Evolutionary conservation across 495 filamentous ascomycete genomes (phyloP).

Genomic region (Letharia lupina): DNA sequence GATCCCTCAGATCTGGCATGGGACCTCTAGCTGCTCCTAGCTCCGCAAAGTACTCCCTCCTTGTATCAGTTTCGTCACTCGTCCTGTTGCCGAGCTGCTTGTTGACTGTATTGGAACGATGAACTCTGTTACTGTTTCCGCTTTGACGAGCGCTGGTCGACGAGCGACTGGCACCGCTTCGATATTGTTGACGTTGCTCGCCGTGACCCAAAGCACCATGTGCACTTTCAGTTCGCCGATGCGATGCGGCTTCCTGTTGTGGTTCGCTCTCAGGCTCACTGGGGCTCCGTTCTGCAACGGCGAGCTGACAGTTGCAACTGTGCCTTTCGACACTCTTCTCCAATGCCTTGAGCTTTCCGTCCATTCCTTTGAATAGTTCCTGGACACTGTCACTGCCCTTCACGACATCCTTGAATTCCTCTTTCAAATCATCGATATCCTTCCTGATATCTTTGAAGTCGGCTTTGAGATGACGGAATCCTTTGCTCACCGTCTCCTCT

Average conservation of each 20-base stretch:
- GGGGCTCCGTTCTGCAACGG: slow-evolving; percentile 1
- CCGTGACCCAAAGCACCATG: slow-evolving; percentile 11
- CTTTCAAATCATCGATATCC: slow-evolving; percentile 13
- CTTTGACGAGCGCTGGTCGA: slow-evolving; percentile 12
- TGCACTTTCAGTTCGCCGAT: slow-evolving; percentile 18
- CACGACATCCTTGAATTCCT: slow-evolving; percentile 3
- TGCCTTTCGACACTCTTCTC: slow-evolving; percentile 20
- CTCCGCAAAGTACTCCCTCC: slow-evolving; percentile 15
- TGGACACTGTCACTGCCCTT: slow-evolving; percentile 6
- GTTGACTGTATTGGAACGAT: slow-evolving; percentile 19
- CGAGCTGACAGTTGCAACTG: slow-evolving; percentile 1
- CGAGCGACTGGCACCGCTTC: slow-evolving; percentile 13
- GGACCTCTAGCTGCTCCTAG: slow-evolving; percentile 16
- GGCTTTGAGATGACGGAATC: slow-evolving; percentile 16
- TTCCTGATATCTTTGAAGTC: slow-evolving; percentile 20
- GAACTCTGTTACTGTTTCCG: slow-evolving; percentile 13
- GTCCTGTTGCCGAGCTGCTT: slow-evolving; percentile 2
- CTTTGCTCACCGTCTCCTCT: slow-evolving; percentile 20
- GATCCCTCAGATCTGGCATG: slow-evolving; percentile 22
- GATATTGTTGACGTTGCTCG: slow-evolving; percentile 14
- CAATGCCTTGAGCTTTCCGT: slow-evolving; percentile 15
- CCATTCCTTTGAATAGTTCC: slow-evolving; percentile 12
- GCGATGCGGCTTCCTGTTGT: slow-evolving; percentile 7
- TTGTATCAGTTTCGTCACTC: slow-evolving; percentile 13
- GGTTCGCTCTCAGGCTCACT: slow-evolving; percentile 6